Conservation (phyloP, 2,329 filamentous ascomycete genomes). For the Phyllosticta paracitricarpa region DNA sequence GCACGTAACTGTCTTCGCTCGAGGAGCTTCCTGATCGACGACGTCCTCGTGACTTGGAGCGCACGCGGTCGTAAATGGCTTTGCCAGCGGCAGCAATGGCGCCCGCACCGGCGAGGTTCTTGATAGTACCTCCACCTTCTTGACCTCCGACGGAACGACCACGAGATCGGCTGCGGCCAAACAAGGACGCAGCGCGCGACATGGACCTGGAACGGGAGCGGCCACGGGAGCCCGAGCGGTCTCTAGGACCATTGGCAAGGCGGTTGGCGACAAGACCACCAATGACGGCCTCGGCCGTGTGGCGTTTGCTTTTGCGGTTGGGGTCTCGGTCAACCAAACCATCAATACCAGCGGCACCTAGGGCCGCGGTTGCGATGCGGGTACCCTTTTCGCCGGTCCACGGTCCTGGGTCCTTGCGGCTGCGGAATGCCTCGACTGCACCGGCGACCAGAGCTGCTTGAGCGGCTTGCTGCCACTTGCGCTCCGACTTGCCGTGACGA, state of each 20-base stretch:
- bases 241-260: conserved; percentile 68
- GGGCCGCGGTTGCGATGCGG: conserved; percentile 78
- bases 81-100: conserved; percentile 42
- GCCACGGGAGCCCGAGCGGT: conserved; percentile 51
- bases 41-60: conserved; percentile 39
- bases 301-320: conserved; percentile 65
- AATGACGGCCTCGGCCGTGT: conserved; percentile 76
- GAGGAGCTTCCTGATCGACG: conserved; percentile 35
- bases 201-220: conserved; percentile 45
- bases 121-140: conserved; percentile 35
- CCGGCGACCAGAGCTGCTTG: conserved; percentile 85
- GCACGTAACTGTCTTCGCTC: conserved; percentile 43
- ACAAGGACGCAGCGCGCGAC: conserved; percentile 48
- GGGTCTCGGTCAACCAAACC: conserved; percentile 58
- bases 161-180: conserved; percentile 36
- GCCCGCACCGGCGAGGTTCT: conserved; percentile 39
- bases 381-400: conserved; percentile 91
- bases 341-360: conserved; percentile 78
- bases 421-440: conserved; percentile 83
- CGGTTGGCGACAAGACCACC: conserved; percentile 81
- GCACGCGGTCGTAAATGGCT: conserved; percentile 45
- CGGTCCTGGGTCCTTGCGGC: conserved; percentile 76
- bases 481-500: conserved; percentile 52
- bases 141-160: conserved; percentile 39
- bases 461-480: conserved; percentile 61